Evolutionary conservation across 768 basidiomycete genomes (phyloP).

Genomic region (Gloeopeniophorella convolvens): DNA sequence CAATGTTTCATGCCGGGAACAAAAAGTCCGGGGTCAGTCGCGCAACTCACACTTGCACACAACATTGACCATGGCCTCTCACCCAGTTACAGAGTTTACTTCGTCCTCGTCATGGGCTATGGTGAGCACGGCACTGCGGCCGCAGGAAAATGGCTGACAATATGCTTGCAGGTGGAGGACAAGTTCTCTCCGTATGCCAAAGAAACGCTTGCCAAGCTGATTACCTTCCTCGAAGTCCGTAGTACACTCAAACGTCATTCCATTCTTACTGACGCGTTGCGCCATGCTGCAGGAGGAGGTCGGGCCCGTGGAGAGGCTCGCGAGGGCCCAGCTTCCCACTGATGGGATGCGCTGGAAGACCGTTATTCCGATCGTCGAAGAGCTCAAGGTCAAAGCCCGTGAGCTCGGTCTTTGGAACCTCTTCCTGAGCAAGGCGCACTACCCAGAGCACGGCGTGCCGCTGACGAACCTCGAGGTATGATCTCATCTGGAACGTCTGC

Average conservation of each 20-base stretch:
- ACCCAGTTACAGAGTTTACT: constrained; percentile 71
- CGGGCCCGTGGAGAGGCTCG: constrained; percentile 68
- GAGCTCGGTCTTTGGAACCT: constrained; percentile 93
- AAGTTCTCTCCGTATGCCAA: constrained; percentile 90
- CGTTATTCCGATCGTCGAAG: constrained; percentile 71
- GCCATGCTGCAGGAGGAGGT: constrained; percentile 66
- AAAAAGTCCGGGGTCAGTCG: not conserved
- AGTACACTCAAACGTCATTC: not conserved
- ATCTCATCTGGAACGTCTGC: not conserved
- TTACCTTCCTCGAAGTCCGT: constrained; percentile 76
- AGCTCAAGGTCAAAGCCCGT: constrained; percentile 84
- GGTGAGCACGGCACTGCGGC: constrained; percentile 34
- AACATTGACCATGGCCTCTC: constrained; percentile 40
- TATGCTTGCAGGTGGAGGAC: constrained; percentile 62
- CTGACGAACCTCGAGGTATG: constrained; percentile 88
- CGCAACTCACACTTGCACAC: not conserved
- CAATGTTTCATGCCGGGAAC: no score
- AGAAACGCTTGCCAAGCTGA: constrained; percentile 75
- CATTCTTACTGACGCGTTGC: not conserved
- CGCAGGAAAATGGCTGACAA: constrained; percentile 6
- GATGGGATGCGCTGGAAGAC: constrained; percentile 80
- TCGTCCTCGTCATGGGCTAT: constrained; percentile 85
- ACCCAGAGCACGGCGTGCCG: constrained; percentile 84
- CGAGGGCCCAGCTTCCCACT: constrained; percentile 73
- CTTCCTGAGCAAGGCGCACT: constrained; percentile 91